Evolutionary conservation across 768 basidiomycete species (phyloP), one percentile per base, ranked within the genome.

Genomic region (Gymnopilus junonius): DNA sequence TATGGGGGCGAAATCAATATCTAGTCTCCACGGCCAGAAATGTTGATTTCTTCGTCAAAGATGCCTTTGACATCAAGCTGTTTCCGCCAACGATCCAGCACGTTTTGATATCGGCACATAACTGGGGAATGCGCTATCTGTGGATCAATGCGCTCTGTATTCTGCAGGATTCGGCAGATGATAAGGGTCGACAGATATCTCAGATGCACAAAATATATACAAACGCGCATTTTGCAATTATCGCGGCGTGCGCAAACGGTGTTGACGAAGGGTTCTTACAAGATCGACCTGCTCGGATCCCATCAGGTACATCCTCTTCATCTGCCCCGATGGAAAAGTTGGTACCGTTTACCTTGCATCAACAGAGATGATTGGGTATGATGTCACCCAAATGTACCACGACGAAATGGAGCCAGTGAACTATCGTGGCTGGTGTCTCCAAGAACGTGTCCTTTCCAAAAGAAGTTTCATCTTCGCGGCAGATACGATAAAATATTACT

Each of bases 131-230:
- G 29, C 53, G 35, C 3, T 64, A 64, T 21, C 59, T 64, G 25
- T 64, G 63, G 63, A 43, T 64, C 25, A 59, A 64, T 43, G 63
- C 63, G 4, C 42, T 60, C 2, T 64, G 63, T 35, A 60, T 64
- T 21, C 35, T 64, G 14, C 59, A 64, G 29, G 63, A 64, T 31
- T 60, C 58, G 6, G 39, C 55, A 14, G 59, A 32, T 1, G 63
- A 64, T 14, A 64, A 64, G 32, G 59, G 25, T 7, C 58, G 55
- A 8, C 53, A 64, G 39, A 48, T 64, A 20, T 45, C 42, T 8
- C 37, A 42, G 15, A 64, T 64, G 63, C 45, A 32, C 40, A 21
- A 37, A 8, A 64, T 64, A 20, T 64, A 64, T 29, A 43, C 31
- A 34, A 21, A 50, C 23, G 43, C 63, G 15, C 31, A 60, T 21